Percentiles rank a stretch among this genome's conserved stretches.
phyloP scores from a whole-genome alignment of 768 basidiomycete species.

The Auriscalpium orientale region DNA sequence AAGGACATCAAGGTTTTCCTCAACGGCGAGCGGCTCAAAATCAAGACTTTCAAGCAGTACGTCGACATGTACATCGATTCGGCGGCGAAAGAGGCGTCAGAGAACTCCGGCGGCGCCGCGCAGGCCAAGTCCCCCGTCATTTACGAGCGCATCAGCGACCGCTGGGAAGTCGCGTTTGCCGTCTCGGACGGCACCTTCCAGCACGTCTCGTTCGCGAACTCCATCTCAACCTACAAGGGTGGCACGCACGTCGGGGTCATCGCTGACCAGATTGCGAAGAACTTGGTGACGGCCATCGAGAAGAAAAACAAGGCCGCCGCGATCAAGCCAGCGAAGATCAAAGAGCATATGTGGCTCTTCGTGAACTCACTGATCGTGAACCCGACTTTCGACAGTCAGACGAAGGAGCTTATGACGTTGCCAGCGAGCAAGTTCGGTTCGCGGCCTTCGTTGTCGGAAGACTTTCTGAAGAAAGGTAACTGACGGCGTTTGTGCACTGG shows the following conservation, averaged over 20 bases:
- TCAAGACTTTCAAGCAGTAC: slow-evolving; percentile 96
- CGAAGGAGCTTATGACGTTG: slow-evolving; percentile 91
- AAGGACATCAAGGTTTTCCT: slow-evolving; percentile 90
- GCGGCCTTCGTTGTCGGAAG: slow-evolving; percentile 77
- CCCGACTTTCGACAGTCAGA: slow-evolving; percentile 98
- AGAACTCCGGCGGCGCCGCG: slow-evolving; percentile 71
- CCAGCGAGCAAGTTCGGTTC: slow-evolving; percentile 85
- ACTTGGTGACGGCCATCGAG: slow-evolving; percentile 68
- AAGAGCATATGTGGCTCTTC: slow-evolving; percentile 98
- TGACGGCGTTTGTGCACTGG: not conserved
- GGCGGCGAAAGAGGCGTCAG: slow-evolving; percentile 59
- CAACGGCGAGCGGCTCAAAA: slow-evolving; percentile 85
- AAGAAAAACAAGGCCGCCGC: slow-evolving; percentile 99
- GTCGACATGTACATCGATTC: slow-evolving; percentile 89
- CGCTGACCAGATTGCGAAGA: slow-evolving; percentile 85
- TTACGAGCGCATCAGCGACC: slow-evolving; percentile 69
- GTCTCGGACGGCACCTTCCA: slow-evolving; percentile 89
- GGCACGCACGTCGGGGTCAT: slow-evolving; percentile 87
- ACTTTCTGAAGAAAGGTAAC: slow-evolving; percentile 93
- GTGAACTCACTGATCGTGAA: slow-evolving; percentile 95
- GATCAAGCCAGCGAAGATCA: slow-evolving; percentile 89
- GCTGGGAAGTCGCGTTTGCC: slow-evolving; percentile 95
- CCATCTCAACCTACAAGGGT: slow-evolving; percentile 93
- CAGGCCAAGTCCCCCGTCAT: slow-evolving; percentile 70
- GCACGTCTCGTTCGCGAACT: slow-evolving; percentile 96